Conservation (phyloP, 441 rosid species). For the Populus trichocarpa region DNA sequence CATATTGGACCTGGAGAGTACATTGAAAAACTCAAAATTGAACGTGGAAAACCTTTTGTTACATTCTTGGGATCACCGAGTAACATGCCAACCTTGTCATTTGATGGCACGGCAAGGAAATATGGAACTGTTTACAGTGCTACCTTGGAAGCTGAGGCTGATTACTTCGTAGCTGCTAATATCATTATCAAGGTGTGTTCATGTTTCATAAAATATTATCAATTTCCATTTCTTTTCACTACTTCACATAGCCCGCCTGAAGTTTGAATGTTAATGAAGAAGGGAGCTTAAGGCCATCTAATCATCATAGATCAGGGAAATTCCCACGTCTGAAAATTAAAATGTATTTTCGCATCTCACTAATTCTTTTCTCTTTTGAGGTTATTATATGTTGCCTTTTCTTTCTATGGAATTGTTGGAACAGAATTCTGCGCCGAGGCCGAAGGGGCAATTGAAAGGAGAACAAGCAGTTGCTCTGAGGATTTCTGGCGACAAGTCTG, state of each 20-base stretch:
- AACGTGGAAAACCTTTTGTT: slow-evolving; percentile 32
- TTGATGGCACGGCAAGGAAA: slow-evolving; percentile 37
- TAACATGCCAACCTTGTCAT: slow-evolving; percentile 37
- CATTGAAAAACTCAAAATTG: slow-evolving; percentile 38
- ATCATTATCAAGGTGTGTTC: slow-evolving; percentile 37
- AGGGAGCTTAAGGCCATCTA: no score
- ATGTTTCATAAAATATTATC: background rate
- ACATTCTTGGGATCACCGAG: slow-evolving; percentile 34
- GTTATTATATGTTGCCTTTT: background rate
- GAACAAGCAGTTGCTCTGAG: slow-evolving; percentile 64
- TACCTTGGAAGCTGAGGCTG: slow-evolving; percentile 41
- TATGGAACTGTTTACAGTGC: slow-evolving; percentile 74
- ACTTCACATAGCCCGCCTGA: background rate
- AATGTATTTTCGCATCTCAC: no score
- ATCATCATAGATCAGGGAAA: no score
- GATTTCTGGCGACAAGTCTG: slow-evolving; percentile 48
- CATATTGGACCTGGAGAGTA: slow-evolving; percentile 35
- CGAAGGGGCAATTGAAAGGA: slow-evolving; percentile 35
- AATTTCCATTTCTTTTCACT: background rate
- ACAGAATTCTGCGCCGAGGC: slow-evolving; percentile 63
- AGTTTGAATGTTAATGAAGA: background rate
- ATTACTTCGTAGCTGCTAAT: slow-evolving; percentile 56
- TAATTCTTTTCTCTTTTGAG: no score
- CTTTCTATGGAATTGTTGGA: background rate
- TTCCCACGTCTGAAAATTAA: no score